Conservation (phyloP, 768 basidiomycete genomes). For the Calvatia gigantea region DNA sequence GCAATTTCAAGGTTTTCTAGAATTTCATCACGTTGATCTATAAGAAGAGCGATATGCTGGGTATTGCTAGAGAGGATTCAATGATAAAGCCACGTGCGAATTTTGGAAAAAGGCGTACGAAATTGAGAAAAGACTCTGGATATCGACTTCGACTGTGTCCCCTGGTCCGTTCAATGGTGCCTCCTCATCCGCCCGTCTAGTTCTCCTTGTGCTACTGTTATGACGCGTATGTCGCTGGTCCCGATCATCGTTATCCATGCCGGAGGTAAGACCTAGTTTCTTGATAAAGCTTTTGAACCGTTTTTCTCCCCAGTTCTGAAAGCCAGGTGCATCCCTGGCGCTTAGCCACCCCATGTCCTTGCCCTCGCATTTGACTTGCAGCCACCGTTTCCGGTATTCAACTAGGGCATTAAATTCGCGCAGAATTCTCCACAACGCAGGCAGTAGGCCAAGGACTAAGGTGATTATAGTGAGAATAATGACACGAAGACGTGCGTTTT, state of each 20-base stretch:
- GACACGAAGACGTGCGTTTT: constrained; percentile 54
- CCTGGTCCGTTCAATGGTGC: constrained; percentile 39
- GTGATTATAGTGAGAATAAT: constrained; percentile 66
- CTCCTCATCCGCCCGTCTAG: constrained; percentile 36
- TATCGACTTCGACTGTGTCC: constrained; percentile 54
- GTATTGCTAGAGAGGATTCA: constrained; percentile 52
- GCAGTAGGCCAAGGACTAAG: constrained; percentile 58
- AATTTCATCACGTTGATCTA: constrained; percentile 72
- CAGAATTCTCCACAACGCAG: constrained; percentile 62
- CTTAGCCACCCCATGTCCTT: constrained; percentile 78
- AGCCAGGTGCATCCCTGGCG: constrained; percentile 58
- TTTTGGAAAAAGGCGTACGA: constrained; percentile 41
- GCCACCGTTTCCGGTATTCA: constrained; percentile 55
- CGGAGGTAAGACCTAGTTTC: constrained; percentile 62
- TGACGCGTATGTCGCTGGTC: constrained; percentile 17
- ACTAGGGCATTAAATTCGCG: constrained; percentile 58
- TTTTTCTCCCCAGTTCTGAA: constrained; percentile 71
- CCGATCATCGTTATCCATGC: constrained; percentile 32
- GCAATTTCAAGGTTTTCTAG: constrained; percentile 80
- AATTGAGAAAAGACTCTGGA: constrained; percentile 72
- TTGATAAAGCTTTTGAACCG: constrained; percentile 65
- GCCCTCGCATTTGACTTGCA: constrained; percentile 58
- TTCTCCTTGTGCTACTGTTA: constrained; percentile 22
- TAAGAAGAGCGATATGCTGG: constrained; percentile 58
- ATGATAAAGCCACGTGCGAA: constrained; percentile 1